Base-by-base conservation (phyloP, 139 green algal genomes). In the Tetradesmus lagerheimii region DNA sequence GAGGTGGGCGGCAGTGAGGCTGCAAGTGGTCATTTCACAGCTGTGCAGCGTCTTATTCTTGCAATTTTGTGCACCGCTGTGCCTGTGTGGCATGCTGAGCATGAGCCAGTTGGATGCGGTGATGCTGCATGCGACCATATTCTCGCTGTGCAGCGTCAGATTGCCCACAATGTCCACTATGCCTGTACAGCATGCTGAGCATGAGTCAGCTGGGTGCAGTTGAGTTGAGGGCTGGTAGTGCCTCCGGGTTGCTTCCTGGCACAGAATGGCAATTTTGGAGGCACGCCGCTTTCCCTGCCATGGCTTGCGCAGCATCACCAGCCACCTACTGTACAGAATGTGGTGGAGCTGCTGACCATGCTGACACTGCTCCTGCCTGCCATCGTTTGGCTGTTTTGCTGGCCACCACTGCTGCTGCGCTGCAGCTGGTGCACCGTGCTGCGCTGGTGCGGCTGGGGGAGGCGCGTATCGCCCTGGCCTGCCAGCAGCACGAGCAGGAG, bases 31-130 rank as follows among this genome's bases (percentile, higher is more conserved):
- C n/a, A n/a, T n/a, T n/a, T n/a, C n/a, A n/a, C n/a, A n/a, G n/a
- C n/a, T n/a, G n/a, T n/a, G n/a, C n/a, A n/a, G n/a, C n/a, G n/a
- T n/a, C n/a, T n/a, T n/a, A n/a, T n/a, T n/a, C n/a, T n/a, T n/a
- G n/a, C n/a, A n/a, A n/a, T n/a, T n/a, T n/a, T n/a, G n/a, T n/a
- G n/a, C n/a, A n/a, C n/a, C n/a, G n/a, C n/a, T n/a, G n/a, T n/a
- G n/a, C n/a, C n/a, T n/a, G n/a, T n/a, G n/a, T n/a, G n/a, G n/a
- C n/a, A n/a, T n/a, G 37, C 78, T 91, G 23, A 74, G 35, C 34
- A 57, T 84, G 29, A 81, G 77, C 64, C 87, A 91, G 62, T 57
- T 91, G 50, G 87, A 91, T 16, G 80, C 18, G 39, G 43, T 81
- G 20, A 39, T 81, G 4, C 29, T 12, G 29, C 6, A 78, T 27